phyloP scores from a whole-genome alignment of 345 rosid species.

The Dipteronia dyeriana region DNA sequence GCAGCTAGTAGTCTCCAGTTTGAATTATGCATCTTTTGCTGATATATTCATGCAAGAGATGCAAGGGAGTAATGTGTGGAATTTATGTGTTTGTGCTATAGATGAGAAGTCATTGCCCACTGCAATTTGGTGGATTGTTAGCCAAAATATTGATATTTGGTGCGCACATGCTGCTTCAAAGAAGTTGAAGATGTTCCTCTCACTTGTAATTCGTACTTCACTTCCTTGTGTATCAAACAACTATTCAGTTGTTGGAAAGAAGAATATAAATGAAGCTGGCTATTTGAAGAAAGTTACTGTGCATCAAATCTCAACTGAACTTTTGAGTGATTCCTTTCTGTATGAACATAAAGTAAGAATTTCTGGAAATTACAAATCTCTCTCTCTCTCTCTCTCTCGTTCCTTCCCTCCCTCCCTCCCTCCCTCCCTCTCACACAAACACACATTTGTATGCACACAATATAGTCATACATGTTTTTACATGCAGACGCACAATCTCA shows the following conservation, averaged over 20 bases:
- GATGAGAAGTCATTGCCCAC: slow-evolving; percentile 55
- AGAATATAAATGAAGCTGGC: slow-evolving; percentile 30
- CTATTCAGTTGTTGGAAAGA: slow-evolving; percentile 28
- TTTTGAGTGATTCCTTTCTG: slow-evolving; percentile 58
- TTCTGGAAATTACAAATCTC: not conserved
- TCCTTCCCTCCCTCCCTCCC: not conserved
- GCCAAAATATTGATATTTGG: slow-evolving; percentile 82
- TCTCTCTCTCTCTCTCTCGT: not conserved
- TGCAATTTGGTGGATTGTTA: slow-evolving; percentile 74
- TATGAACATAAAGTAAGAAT: slow-evolving; percentile 51
- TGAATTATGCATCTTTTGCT: slow-evolving; percentile 21
- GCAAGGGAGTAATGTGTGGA: slow-evolving; percentile 45
- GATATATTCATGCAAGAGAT: slow-evolving; percentile 27
- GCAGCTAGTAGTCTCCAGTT: slow-evolving; percentile 27
- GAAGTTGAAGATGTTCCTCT: slow-evolving; percentile 64
- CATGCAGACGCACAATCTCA: not conserved
- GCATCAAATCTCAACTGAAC: slow-evolving; percentile 58
- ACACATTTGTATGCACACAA: not conserved
- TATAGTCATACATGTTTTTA: not conserved
- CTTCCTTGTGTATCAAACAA: slow-evolving; percentile 40
- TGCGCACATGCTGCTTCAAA: slow-evolving; percentile 60
- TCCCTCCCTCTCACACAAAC: not conserved
- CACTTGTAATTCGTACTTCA: slow-evolving; percentile 51
- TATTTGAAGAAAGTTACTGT: slow-evolving; percentile 39
- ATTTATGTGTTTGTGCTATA: slow-evolving; percentile 54